Evolutionary conservation across 345 rosid genomes (phyloP), one percentile per base, ranked within the genome.

Genomic region (Eucalyptus globulus): DNA sequence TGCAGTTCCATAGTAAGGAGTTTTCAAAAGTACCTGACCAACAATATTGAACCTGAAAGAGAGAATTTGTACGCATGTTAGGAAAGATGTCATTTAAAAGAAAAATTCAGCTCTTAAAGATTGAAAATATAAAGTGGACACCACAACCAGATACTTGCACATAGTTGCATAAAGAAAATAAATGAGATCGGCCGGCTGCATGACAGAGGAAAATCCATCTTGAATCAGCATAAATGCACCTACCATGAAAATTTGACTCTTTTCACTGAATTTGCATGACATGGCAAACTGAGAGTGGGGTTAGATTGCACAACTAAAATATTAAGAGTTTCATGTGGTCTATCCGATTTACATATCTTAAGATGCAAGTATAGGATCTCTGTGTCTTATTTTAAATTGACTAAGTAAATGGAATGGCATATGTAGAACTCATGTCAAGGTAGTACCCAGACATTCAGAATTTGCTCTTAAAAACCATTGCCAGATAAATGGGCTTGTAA

Each of bases 11-110:
- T 50, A 49, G 90, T 34, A 67, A 40, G 22, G 37, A 67, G 69
- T 86, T 89, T 51, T 49, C 67, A 86, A 56, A 50, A 87, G 60
- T 89, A 95, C 98, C 98, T 97, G 99, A 90, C 99, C 99, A 87
- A 97, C 98, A 87, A 97, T 97, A 93, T 97, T 97, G 93, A 96
- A 97, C 99, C 99, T 97, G 98, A 91, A 93, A 93, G 88, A 43
- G 87, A 88, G 86, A 50, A 89, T 56, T 47, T 76, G 47, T 21
- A 37, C 11, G 83, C 83, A 76, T 21, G 83, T 76, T 76, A 47
- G 87, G 40, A 29, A 34, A 86, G 24, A 49, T 34, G 65, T 86
- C 87, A 86, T 10, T 34, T n/a, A 16, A 34, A 34, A 76, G 83
- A 21, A 76, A 76, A 19, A 76, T 21, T 21, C 43, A 29, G 37